These are phyloP conservation scores for Cymbidium sinense DNA, from an alignment of 106 monocot species.

Conservation along the genomic window DNA sequence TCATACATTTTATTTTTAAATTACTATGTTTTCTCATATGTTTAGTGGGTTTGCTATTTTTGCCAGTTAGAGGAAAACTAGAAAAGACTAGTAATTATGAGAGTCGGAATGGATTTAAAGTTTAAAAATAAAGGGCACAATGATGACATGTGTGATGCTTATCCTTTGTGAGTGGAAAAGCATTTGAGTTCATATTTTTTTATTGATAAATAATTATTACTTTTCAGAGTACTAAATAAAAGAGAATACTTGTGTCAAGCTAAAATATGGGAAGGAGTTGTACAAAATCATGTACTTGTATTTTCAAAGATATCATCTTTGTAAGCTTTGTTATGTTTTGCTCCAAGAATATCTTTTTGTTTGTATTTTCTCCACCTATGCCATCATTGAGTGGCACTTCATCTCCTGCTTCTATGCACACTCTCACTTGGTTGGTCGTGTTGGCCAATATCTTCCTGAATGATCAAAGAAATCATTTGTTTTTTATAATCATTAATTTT, in stretches of 20 bases:
- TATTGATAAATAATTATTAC: background rate
- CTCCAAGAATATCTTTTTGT: slow-evolving; percentile 48
- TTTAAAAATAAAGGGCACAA: background rate
- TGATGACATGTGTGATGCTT: too few species aligned
- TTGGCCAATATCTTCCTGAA: slow-evolving; percentile 3
- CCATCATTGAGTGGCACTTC: slow-evolving; percentile 29
- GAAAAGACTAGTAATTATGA: background rate
- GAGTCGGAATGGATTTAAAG: background rate
- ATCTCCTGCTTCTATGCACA: background rate
- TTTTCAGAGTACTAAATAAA: too few species aligned
- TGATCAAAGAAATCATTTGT: background rate
- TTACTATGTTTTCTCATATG: too few species aligned
- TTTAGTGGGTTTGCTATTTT: too few species aligned
- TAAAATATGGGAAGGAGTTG: too few species aligned
- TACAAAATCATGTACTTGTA: too few species aligned
- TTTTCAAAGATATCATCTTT: too few species aligned
- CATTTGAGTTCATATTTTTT: background rate
- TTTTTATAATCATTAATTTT: background rate
- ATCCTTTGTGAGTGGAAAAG: background rate
- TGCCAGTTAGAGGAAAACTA: background rate
- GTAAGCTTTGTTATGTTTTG: slow-evolving; percentile 12
- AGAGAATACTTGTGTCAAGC: background rate
- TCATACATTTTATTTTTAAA: too few species aligned
- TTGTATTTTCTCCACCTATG: slow-evolving; percentile 65
- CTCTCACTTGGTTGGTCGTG: background rate